Conservation (phyloP, 2,329 filamentous ascomycete genomes). For the Exophiala sp. region DNA sequence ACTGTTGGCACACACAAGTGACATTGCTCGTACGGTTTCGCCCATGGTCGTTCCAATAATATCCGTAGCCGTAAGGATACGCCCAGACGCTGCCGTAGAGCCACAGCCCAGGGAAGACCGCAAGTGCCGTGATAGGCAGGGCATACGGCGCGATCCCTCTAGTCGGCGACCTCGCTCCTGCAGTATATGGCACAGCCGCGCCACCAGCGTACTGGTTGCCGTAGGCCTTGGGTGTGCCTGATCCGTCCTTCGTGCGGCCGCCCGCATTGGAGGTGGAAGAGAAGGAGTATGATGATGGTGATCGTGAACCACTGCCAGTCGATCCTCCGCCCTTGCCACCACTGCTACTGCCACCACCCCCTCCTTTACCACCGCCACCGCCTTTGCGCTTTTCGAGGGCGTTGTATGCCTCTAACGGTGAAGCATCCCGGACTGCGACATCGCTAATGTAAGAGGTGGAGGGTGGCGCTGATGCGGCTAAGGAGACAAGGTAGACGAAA, state of each 20-base stretch:
- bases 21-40: constrained; percentile 45
- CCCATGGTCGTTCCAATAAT: constrained; percentile 42
- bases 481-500: constrained; percentile 13
- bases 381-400: constrained; percentile 29
- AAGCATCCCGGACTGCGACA: constrained; percentile 14
- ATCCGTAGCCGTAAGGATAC: constrained; percentile 52
- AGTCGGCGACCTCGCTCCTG: constrained; percentile 44
- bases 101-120: constrained; percentile 54
- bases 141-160: constrained; percentile 49
- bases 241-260: constrained; percentile 36
- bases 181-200: constrained; percentile 48
- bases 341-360: constrained; percentile 10
- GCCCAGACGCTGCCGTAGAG: constrained; percentile 52
- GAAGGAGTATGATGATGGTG: constrained; percentile 23
- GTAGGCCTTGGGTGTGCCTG: constrained; percentile 44
- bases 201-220: constrained; percentile 57
- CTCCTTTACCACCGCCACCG: constrained; percentile 25
- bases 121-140: constrained; percentile 45
- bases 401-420: constrained; percentile 16
- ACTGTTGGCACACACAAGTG: constrained; percentile 55
- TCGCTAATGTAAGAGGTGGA: constrained; percentile 11
- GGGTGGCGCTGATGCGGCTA: constrained; percentile 19
- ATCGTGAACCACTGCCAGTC: constrained; percentile 13
- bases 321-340: constrained; percentile 14
- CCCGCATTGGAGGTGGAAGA: constrained; percentile 30